These are phyloP conservation scores for Flaveria brownii DNA, from an alignment of 129 eudicot species.

Conservation along the genomic window DNA sequence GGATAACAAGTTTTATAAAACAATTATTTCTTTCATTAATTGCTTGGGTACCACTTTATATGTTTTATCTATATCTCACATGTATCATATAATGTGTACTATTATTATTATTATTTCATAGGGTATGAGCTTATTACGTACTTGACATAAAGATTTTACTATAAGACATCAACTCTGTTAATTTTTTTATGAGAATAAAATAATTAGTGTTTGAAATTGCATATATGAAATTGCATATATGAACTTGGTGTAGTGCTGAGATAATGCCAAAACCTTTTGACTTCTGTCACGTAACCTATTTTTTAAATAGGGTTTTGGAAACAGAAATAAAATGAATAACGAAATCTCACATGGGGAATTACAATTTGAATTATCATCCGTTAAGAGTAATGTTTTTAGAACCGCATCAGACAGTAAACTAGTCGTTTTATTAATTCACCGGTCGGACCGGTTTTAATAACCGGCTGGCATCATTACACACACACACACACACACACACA, in stretches of 20 bases:
- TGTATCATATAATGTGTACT: background rate
- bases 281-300: background rate
- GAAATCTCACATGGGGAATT: background rate
- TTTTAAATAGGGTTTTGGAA: background rate
- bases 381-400: too few species aligned
- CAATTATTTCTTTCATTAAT: background rate
- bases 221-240: background rate
- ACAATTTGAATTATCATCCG: background rate
- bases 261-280: conserved; percentile 9
- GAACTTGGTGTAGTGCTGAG: background rate
- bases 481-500: too few species aligned
- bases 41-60: too few species aligned
- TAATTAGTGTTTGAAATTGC: background rate
- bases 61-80: too few species aligned
- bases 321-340: background rate
- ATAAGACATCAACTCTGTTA: too few species aligned
- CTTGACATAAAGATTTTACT: background rate
- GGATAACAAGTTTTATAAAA: background rate
- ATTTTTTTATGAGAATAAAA: too few species aligned
- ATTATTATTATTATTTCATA: too few species aligned
- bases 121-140: background rate
- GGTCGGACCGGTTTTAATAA: too few species aligned
- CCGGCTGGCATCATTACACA: too few species aligned
- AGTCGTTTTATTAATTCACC: too few species aligned
- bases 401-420: too few species aligned